These are phyloP conservation scores for Komagataella phaffii DNA, from an alignment of 805 yeast genomes.

Conservation along the genomic window DNA sequence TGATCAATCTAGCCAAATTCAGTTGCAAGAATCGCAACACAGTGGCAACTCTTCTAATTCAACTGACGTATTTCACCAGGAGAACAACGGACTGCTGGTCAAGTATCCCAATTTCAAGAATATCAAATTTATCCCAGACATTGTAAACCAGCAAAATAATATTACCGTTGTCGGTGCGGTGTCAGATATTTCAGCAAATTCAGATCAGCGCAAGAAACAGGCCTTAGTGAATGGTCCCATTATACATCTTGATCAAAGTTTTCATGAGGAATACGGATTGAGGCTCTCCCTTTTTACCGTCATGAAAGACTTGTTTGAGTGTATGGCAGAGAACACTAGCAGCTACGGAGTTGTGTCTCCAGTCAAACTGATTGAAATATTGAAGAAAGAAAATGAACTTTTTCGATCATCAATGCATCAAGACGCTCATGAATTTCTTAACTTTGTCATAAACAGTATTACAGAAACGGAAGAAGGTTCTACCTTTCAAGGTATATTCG, in stretches of 20 bases:
- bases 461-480: constrained; percentile 22
- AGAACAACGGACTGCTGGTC: constrained; percentile 5
- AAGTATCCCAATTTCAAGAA: constrained; percentile 20
- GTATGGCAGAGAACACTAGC: constrained; percentile 59
- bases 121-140: constrained; percentile 18
- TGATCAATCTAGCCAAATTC: background rate
- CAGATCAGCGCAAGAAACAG: constrained; percentile 65
- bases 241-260: constrained; percentile 61
- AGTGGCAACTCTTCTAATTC: constrained; percentile 3
- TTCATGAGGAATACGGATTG: constrained; percentile 36
- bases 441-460: constrained; percentile 61
- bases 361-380: constrained; percentile 50
- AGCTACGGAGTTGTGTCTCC: constrained; percentile 82
- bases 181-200: constrained; percentile 27
- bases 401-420: constrained; percentile 93
- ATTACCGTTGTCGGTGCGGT: constrained; percentile 31
- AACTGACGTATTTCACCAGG: background rate
- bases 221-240: constrained; percentile 78
- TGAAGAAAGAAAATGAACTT: constrained; percentile 72
- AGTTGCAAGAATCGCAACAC: background rate
- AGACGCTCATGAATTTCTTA: constrained; percentile 95
- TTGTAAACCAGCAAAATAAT: constrained; percentile 26
- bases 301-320: constrained; percentile 74
- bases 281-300: constrained; percentile 44
- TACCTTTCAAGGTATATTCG: constrained; percentile 56